These are phyloP conservation scores for Globisporangium ultimum DNA, from an alignment of 352 stramenopile species.

Conservation along the genomic window DNA sequence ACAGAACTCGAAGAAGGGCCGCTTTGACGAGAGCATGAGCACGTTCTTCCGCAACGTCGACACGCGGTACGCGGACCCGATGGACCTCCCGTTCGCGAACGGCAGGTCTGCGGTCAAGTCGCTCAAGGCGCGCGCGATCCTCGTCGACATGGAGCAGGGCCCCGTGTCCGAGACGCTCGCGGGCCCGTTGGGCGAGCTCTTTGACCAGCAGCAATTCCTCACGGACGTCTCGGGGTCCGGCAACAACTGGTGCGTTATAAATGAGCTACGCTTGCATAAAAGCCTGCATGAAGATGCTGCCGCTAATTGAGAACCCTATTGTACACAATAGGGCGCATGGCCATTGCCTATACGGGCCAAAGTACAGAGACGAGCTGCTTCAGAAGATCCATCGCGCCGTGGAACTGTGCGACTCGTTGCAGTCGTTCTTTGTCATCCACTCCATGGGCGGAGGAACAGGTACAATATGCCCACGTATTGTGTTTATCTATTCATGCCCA, in stretches of 20 bases:
- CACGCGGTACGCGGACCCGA: constrained; percentile 42
- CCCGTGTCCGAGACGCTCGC: constrained; percentile 81
- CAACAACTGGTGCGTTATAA: constrained; percentile 83
- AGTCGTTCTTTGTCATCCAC: constrained; percentile 92
- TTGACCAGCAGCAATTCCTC: constrained; percentile 85
- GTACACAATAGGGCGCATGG: constrained; percentile 65
- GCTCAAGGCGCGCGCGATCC: constrained; percentile 83
- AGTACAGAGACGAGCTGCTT: constrained; percentile 82
- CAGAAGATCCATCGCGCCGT: constrained; percentile 65
- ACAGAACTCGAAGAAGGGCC: constrained; percentile 39
- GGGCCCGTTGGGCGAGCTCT: constrained; percentile 83
- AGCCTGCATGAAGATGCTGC: no score
- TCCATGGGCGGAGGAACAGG: constrained; percentile 90
- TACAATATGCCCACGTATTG: no score
- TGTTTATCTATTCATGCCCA: not conserved
- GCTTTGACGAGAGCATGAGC: constrained; percentile 91
- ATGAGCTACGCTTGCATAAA: no score
- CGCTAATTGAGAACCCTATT: no score
- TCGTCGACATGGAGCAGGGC: constrained; percentile 93
- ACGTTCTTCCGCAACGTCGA: constrained; percentile 92
- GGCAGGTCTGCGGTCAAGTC: constrained; percentile 37
- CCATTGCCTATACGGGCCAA: constrained; percentile 82
- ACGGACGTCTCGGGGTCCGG: constrained; percentile 88
- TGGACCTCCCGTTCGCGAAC: constrained; percentile 45
- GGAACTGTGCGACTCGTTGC: constrained; percentile 89